A percentile compares a stretch with the other conserved stretches of the same genome.
Evolutionary conservation across 2,329 filamentous ascomycete genomes (phyloP).

Genomic region (Epichloe baconii): DNA sequence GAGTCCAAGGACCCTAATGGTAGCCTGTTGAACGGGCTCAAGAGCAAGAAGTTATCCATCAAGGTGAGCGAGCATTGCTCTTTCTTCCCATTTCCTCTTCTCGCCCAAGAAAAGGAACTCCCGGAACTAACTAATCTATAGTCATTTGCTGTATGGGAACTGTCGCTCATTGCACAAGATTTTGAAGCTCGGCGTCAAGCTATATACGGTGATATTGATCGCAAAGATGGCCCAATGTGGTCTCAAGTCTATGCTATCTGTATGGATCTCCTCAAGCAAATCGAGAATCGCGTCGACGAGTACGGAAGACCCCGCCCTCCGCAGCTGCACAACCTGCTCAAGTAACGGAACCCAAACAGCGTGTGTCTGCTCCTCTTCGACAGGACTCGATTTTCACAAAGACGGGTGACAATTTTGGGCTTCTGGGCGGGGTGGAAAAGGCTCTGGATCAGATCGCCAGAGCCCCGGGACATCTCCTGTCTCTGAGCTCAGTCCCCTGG

Average conservation of each 20-base stretch:
- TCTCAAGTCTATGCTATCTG: slow-evolving; percentile 61
- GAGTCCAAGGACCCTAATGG: slow-evolving; percentile 88
- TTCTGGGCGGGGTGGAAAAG: slow-evolving; percentile 32
- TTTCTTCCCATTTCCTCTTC: not conserved
- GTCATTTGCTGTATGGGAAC: slow-evolving; percentile 84
- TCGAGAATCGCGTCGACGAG: slow-evolving; percentile 54
- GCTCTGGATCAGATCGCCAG: slow-evolving; percentile 29
- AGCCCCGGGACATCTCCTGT: slow-evolving; percentile 34
- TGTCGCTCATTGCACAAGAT: slow-evolving; percentile 63
- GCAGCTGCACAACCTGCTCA: slow-evolving; percentile 18
- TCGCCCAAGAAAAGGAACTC: too few relatives aligned
- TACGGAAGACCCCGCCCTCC: slow-evolving; percentile 34
- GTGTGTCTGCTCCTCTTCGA: slow-evolving; percentile 27
- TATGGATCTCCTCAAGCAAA: slow-evolving; percentile 52
- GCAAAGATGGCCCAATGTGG: slow-evolving; percentile 68
- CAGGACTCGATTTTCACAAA: slow-evolving; percentile 33
- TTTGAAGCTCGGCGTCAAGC: slow-evolving; percentile 64
- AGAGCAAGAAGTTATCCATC: slow-evolving; percentile 66
- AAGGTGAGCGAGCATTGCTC: slow-evolving; percentile 35
- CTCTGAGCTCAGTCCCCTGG: slow-evolving; percentile 35
- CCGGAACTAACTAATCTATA: slow-evolving; percentile 20
- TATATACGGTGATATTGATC: slow-evolving; percentile 80
- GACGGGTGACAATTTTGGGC: slow-evolving; percentile 21
- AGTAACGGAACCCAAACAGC: slow-evolving; percentile 18
- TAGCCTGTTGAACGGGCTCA: slow-evolving; percentile 72